Evolutionary conservation across 2,329 filamentous ascomycete species (phyloP), one percentile per base, ranked within the genome.

Genomic region (Cercospora janseana): DNA sequence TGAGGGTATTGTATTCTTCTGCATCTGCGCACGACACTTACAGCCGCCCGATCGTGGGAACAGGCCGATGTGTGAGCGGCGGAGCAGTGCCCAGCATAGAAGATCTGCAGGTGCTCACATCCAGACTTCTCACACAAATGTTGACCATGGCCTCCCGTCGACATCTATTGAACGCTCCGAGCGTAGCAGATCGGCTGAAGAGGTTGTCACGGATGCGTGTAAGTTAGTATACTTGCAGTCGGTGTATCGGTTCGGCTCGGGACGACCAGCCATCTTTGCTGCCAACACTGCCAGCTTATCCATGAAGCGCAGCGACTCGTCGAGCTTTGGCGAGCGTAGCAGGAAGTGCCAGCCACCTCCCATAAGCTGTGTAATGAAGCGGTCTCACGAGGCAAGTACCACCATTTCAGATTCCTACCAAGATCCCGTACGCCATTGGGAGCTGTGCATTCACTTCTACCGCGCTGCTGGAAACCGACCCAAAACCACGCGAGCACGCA

Each of bases 301-400:
- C 24, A 28, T 10, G 13, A 18, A 18, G 23, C 40, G 38, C 27
- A 23, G 27, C 24, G 38, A 42, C 21, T 13, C 23, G 20, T 41
- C 38, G 7, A 41, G 38, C 38, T 43, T 24, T 18, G 21, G 24
- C 23, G 21, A 15, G 16, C 12, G 13, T 18, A 29, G 13, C 38
- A 13, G 15, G 38, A 15, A 4, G 21, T 9, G 21, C 43, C 31
- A 46, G 44, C 44, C 44, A 37, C 44, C 10, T 27, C 15, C 9
- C n/a, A n/a, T n/a, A n/a, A n/a, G n/a, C n/a, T n/a, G n/a, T n/a
- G n/a, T n/a, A n/a, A 35, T 13, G 13, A 21, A 46, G 16, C n/a
- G 12, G 43, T 46, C 21, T 46, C 7, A 46, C 43, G 21, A 46
- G 43, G 43, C 43, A 46, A 46, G 43, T 46, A 37, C 31, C 8